Evolutionary conservation across 495 filamentous ascomycete genomes (phyloP), one percentile per base, ranked within the genome.

Genomic region (Talaromyces adpressus): DNA sequence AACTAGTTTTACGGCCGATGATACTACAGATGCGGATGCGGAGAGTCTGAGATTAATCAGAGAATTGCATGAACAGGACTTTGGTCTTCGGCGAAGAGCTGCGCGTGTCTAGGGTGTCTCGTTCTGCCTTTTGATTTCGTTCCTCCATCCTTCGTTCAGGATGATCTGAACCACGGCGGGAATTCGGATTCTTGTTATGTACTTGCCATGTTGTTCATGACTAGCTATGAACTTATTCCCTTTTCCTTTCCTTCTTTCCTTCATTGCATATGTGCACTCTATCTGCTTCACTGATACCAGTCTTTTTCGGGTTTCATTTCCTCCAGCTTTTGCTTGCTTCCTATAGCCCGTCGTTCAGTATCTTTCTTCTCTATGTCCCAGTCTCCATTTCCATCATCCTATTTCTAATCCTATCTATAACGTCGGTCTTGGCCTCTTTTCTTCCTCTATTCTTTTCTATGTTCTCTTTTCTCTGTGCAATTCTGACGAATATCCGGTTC

Each of bases 21-120:
- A 62, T 32, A 75, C 78, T 59, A 71, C 67, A 16, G 75, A 76
- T 30, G 74, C 79, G 39, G 82, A 85, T 68, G 75, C 78, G 23
- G 79, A 81, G 66, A 85, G 82, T 66, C 62, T 85, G 62, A 80
- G 76, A 47, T 65, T 87, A 25, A 86, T 85, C 62, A 78, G 80
- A 63, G 77, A 83, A 70, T 65, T 88, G 52, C 82, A 84, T 68
- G 82, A 83, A 66, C 77, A 84, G 63, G 85, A 86, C 56, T 82
- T 82, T 64, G 82, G 85, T 8, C 70, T 88, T 63, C 74, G 85
- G 61, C 78, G 81, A 67, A 76, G 82, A 61, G 68, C 68, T 2
- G 64, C 73, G 61, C 61, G 76, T 63, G 67, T 71, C 60, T 67
- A 59, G 11, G 7, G 7, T 56, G 22, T 56, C 6, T 29, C 18